A percentile compares a stretch with the other conserved stretches of the same genome.
These are phyloP conservation scores for Typha latifolia DNA, from an alignment of 176 grass and related monocot genomes.

Conservation along the genomic window DNA sequence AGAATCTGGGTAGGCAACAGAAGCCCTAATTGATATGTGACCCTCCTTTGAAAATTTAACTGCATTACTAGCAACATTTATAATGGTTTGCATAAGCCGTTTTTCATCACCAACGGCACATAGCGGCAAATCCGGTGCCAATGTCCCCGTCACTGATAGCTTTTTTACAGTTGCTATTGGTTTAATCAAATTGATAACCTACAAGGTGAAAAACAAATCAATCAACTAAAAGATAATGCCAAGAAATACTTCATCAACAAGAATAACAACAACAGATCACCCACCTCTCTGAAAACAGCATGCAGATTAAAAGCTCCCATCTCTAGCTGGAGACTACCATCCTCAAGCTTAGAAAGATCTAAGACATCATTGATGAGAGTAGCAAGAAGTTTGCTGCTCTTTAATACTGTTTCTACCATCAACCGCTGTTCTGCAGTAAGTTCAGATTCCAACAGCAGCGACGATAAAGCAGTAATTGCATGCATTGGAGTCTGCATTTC, in stretches of 20 bases:
- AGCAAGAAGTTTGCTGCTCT: conserved; percentile 30
- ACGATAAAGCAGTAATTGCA: neutral
- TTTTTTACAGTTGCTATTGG: conserved; percentile 23
- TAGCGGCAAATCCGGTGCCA: conserved; percentile 16
- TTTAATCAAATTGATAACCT: conserved; percentile 17
- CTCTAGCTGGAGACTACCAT: conserved; percentile 29
- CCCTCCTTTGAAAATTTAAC: conserved; percentile 24
- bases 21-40: conserved; percentile 16
- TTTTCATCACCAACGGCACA: conserved; percentile 21
- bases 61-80: conserved; percentile 21
- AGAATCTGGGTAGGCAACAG: conserved; percentile 5
- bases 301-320: conserved; percentile 36
- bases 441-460: neutral
- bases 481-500: neutral
- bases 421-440: neutral
- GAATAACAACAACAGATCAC: conserved; percentile 3
- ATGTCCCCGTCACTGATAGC: neutral
- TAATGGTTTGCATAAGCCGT: conserved; percentile 12
- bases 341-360: conserved; percentile 18
- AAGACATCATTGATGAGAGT: conserved; percentile 29
- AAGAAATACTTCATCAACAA: conserved; percentile 17
- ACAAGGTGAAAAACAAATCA: neutral
- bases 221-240: too few species aligned
- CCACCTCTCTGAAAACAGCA: conserved; percentile 38
- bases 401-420: conserved; percentile 12